Evolutionary conservation across 495 filamentous ascomycete species (phyloP), one percentile per base, ranked within the genome.

Genomic region (Penicillium herquei): DNA sequence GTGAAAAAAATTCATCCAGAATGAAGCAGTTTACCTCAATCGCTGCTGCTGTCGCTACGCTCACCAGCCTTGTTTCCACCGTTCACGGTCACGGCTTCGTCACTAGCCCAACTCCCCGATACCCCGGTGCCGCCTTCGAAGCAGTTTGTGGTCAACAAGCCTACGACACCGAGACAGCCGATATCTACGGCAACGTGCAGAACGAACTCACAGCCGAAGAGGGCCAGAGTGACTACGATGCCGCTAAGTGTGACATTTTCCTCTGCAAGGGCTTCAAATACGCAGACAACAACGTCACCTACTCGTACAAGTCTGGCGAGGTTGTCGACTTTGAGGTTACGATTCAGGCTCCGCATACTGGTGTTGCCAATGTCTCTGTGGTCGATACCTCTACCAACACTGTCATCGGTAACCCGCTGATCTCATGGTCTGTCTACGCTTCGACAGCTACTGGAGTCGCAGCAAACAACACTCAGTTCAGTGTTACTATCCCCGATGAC

Each of bases 231-330:
- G 82, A 82, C 62, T 87, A 83, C 77, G 70, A 86, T 61, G 69
- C 75, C 39, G 71, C 70, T 9, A 73, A 71, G 41, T 90, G 87
- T 73, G 78, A 88, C 68, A 70, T 87, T 45, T 88, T 76, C 72
- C 78, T 87, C 12, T 90, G 87, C 85, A 86, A 84, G 63, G 87
- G 87, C 47, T 82, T 82, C 70, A 83, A 89, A 69, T 89, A 83
- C 68, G 84, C 61, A 55, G 87, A 90, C 77, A 88, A 89, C 80
- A 78, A 63, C 42, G 85, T 70, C 58, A 84, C 89, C 39, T 78
- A 86, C 61, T 71, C 65, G 14, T 89, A 85, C 73, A 78, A 69
- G 8, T 67, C 82, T 4, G 86, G 87, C 37, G 70, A 90, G 64
- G 76, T 69, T 6, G 73, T 91, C 56, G 70, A 77, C 63, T 76